Evolutionary conservation across 2,329 filamentous ascomycete species (phyloP), one percentile per base, ranked within the genome.

Genomic region (Penicillium janthinellum): DNA sequence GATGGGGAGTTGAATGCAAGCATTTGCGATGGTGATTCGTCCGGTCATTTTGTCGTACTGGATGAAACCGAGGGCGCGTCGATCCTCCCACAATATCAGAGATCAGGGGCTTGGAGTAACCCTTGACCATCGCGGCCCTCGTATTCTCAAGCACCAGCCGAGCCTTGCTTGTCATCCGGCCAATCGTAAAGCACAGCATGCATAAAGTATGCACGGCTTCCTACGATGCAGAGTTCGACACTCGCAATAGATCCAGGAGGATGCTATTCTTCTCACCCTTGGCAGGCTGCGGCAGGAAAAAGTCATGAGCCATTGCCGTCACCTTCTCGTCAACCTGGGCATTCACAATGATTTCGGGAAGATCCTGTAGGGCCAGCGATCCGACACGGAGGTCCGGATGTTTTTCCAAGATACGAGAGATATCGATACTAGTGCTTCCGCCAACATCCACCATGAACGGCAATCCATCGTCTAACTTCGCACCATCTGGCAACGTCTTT

Each of bases 321-420:
- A 71, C 59, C 22, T 62, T 67, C 37, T 70, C 59, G 22, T 73
- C 70, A 28, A 70, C 57, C 11, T 62, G 60, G 1, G 60, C 60
- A 6, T 64, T 67, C n/a, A 59, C 61, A 49, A 79, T 71, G 1
- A 77, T 69, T 35, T 77, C 42, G 5, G 22, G 42, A 25, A 45
- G 20, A 45, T 45, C 42, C 12, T 45, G 42, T 5, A 45, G 42
- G 20, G 28, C 22, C 11, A 45, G 42, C n/a, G n/a, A n/a, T n/a
- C n/a, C n/a, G n/a, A n/a, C n/a, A n/a, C n/a, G n/a, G n/a, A n/a
- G n/a, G n/a, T n/a, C n/a, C n/a, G n/a, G n/a, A n/a, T n/a, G n/a
- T n/a, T n/a, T n/a, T n/a, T n/a, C n/a, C n/a, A n/a, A n/a, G 12
- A 45, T 17, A 7, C 42, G 42, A 8, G 42, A 45, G 25, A 45